Evolutionary conservation across 2,329 filamentous ascomycete species (phyloP).

Genomic region (Fusarium pseudonygamai): DNA sequence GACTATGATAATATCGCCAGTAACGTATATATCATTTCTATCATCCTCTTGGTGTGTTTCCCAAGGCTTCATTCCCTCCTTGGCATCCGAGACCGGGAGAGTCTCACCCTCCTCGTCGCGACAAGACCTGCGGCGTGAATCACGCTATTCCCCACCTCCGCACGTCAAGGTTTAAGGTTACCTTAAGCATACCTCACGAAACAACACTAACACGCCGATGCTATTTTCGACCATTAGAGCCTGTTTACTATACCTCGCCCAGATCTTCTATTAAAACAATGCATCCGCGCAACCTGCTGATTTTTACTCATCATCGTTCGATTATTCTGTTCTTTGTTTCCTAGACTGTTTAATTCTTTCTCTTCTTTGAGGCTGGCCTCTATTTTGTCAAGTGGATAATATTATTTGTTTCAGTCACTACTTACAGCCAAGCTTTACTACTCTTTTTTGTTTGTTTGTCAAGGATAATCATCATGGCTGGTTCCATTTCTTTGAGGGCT

Average conservation of each 20-base stretch:
- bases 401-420: neutral
- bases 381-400: conserved; percentile 5
- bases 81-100: conserved; percentile 6
- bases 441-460: too few relatives aligned
- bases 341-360: neutral
- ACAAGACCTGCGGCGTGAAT: conserved; percentile 3
- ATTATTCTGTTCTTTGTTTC: conserved; percentile 9
- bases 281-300: conserved; percentile 10
- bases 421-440: neutral
- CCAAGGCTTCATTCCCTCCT: neutral
- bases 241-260: neutral
- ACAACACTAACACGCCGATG: neutral
- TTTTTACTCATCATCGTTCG: conserved; percentile 27
- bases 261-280: conserved; percentile 17
- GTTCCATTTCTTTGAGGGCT: conserved; percentile 6
- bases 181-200: conserved; percentile 7
- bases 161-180: conserved; percentile 16
- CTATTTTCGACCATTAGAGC: neutral
- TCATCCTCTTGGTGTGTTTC: neutral
- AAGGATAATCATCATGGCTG: conserved; percentile 16
- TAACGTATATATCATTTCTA: accelerated
- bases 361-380: conserved; percentile 26
- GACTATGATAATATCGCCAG: too few relatives aligned
- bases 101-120: neutral
- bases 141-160: neutral